These are phyloP conservation scores for Lentinula guzmanii DNA, from an alignment of 768 basidiomycete species.

Conservation along the genomic window DNA sequence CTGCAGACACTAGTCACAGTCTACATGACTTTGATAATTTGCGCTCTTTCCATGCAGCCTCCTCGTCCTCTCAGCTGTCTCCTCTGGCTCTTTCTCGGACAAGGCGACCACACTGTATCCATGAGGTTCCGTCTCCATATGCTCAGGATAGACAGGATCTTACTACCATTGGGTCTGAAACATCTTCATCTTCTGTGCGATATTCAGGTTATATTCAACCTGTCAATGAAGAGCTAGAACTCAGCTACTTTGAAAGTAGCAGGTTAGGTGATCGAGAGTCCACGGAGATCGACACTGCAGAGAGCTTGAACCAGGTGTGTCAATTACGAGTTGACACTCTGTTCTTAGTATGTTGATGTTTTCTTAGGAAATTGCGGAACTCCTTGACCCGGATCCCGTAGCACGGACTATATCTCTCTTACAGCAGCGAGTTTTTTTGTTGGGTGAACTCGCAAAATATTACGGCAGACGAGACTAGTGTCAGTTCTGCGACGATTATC, in stretches of 20 bases:
- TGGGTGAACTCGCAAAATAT: slow-evolving; percentile 48
- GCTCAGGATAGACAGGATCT: neutral
- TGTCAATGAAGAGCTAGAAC: slow-evolving; percentile 47
- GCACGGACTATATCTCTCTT: slow-evolving; percentile 44
- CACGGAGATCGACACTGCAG: neutral
- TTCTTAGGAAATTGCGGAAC: neutral
- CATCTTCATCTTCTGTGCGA: slow-evolving; percentile 28
- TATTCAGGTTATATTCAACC: slow-evolving; percentile 48
- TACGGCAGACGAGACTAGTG: neutral
- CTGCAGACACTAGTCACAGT: slow-evolving; percentile 2
- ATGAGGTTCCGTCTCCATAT: slow-evolving; percentile 38
- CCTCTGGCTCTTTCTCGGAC: slow-evolving; percentile 25
- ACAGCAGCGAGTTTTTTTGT: slow-evolving; percentile 50
- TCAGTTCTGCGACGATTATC: neutral
- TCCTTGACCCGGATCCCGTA: slow-evolving; percentile 18
- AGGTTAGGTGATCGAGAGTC: neutral
- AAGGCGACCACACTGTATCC: slow-evolving; percentile 35
- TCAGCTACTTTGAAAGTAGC: slow-evolving; percentile 38
- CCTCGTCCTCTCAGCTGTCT: slow-evolving; percentile 13
- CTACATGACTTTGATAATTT: neutral
- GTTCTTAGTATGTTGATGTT: neutral
- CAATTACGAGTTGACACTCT: neutral
- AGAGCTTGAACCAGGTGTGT: slow-evolving; percentile 3
- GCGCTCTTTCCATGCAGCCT: neutral
- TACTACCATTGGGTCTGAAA: neutral